These are phyloP conservation scores for Neofusicoccum umdonicola DNA, from an alignment of 2,329 filamentous ascomycete species.

Conservation along the genomic window DNA sequence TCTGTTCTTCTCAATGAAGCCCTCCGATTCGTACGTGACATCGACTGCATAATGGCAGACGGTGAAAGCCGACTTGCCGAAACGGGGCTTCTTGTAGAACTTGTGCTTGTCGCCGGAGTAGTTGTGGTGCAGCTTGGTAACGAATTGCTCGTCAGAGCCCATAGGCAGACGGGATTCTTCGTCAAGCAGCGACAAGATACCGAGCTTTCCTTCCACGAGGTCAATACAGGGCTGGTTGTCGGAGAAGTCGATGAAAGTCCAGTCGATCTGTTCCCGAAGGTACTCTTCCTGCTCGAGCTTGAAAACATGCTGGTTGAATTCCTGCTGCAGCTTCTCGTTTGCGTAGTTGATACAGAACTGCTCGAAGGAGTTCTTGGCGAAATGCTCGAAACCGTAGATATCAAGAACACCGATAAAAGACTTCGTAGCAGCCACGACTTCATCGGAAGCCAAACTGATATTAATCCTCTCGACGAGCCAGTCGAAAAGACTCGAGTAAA, in stretches of 20 bases:
- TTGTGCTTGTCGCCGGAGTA: conserved; percentile 87
- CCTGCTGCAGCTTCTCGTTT: conserved; percentile 98
- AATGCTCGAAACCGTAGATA: conserved; percentile 99
- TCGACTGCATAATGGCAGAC: conserved; percentile 98
- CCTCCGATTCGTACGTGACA: conserved; percentile 97
- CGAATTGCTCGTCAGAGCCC: conserved; percentile 96
- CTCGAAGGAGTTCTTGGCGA: conserved; percentile 99
- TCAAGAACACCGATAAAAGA: conserved; percentile 98
- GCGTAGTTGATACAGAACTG: conserved; percentile 99
- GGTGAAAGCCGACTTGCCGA: conserved; percentile 95
- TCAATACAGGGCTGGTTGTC: conserved; percentile 99
- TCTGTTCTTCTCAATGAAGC: conserved; percentile 99
- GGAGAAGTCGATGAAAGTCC: conserved; percentile 99
- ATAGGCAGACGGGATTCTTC: conserved; percentile 96
- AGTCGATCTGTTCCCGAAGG: conserved; percentile 91
- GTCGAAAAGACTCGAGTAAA: conserved; percentile 97
- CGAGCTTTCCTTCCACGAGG: conserved; percentile 93
- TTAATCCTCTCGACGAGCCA: conserved; percentile 99
- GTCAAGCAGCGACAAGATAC: conserved; percentile 86
- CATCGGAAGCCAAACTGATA: conserved; percentile 80
- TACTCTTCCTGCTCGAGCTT: conserved; percentile 99
- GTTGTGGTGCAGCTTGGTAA: conserved; percentile 93
- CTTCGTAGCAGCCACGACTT: conserved; percentile 75
- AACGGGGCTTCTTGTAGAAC: conserved; percentile 98
- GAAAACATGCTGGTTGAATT: conserved; percentile 99